Evolutionary conservation across 1,284 basidiomycete species (phyloP).

Genomic region (Cerrena zonata): DNA sequence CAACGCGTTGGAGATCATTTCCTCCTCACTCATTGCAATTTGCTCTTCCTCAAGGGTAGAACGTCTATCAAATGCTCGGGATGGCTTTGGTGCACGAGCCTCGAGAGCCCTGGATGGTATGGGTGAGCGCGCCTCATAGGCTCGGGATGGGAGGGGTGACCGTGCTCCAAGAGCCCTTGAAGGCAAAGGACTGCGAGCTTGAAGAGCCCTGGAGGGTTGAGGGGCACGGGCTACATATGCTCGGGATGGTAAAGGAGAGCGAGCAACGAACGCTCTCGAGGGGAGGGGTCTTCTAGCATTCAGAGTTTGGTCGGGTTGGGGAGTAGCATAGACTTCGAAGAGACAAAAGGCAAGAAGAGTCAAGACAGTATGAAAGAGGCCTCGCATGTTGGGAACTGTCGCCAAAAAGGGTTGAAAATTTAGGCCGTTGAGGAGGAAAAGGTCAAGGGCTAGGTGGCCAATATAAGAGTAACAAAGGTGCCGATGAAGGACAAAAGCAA

Average conservation of each 20-base stretch:
- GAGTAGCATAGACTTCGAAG: background rate
- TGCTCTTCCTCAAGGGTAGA: too few species aligned
- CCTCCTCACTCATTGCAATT: slow-evolving; percentile 11
- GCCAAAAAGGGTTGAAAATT: too few species aligned
- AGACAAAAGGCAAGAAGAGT: background rate
- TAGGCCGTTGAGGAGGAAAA: background rate
- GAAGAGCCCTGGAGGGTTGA: background rate
- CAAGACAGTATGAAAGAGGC: background rate
- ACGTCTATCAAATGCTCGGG: background rate
- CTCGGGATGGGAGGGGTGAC: background rate
- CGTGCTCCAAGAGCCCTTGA: background rate
- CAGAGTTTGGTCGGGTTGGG: background rate
- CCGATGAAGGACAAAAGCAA: too few species aligned
- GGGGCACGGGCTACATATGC: too few species aligned
- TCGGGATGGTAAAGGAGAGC: background rate
- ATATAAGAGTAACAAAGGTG: background rate
- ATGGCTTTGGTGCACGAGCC: background rate
- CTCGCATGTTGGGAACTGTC: background rate
- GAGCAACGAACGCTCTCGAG: background rate
- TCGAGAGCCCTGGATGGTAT: background rate
- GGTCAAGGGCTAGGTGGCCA: background rate
- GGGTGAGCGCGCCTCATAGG: background rate
- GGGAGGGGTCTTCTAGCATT: background rate
- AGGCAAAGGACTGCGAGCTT: background rate
- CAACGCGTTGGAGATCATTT: slow-evolving; percentile 13